Evolutionary conservation across 139 green algal species (phyloP).

Genomic region (Chlorella sp.): DNA sequence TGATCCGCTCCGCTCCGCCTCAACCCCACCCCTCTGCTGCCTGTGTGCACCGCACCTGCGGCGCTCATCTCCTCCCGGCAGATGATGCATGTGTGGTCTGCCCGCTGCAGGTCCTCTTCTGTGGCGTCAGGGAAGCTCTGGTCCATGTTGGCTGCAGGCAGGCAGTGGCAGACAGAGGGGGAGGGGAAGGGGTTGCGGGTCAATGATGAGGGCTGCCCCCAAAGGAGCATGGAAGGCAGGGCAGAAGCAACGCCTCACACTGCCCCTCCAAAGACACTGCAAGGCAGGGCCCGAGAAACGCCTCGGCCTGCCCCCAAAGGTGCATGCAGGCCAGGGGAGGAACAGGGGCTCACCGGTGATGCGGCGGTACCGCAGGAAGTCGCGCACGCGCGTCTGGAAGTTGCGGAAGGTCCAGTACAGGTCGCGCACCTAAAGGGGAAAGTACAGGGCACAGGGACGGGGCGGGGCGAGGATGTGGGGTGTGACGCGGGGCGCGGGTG

Average conservation of each 20-base stretch:
- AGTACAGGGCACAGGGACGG: too few relatives aligned
- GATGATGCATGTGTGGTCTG: slow-evolving; percentile 96
- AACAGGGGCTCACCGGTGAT: slow-evolving; percentile 42
- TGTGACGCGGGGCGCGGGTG: too few relatives aligned
- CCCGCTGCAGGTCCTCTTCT: slow-evolving; percentile 85
- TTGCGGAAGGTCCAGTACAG: slow-evolving; percentile 97
- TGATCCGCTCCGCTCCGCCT: too few relatives aligned
- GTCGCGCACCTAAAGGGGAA: slow-evolving; percentile 82
- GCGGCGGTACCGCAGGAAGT: slow-evolving; percentile 95
- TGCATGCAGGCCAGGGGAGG: background rate
- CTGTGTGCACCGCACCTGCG: background rate
- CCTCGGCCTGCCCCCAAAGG: background rate
- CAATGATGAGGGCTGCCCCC: too few relatives aligned
- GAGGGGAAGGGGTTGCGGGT: too few relatives aligned
- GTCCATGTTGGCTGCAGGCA: slow-evolving; percentile 87
- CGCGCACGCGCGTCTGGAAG: slow-evolving; percentile 87
- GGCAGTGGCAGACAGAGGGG: background rate
- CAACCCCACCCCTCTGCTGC: background rate
- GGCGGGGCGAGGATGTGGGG: too few relatives aligned
- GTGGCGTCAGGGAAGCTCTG: slow-evolving; percentile 88
- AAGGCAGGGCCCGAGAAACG: background rate
- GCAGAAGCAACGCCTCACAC: background rate
- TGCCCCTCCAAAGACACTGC: background rate
- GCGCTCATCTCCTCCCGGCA: slow-evolving; percentile 93
- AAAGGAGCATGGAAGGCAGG: too few relatives aligned